A percentile compares a stretch with the other conserved stretches of the same genome.
Conservation (phyloP, 129 eudicot genomes). For the Heracleum sosnowskyi region DNA sequence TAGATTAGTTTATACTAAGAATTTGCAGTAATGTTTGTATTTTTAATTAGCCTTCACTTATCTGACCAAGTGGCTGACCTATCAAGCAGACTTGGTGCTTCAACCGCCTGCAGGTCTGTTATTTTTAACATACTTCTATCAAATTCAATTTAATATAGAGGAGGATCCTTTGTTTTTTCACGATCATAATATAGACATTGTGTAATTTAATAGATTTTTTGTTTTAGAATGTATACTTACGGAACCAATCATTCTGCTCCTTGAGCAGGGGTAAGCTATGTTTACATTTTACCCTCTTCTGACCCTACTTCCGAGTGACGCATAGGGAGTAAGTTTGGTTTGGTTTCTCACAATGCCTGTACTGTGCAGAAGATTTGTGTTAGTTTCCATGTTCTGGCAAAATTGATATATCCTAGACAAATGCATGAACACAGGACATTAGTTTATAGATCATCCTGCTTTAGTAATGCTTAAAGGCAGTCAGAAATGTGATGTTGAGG, state of each 20-base stretch:
- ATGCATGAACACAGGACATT: background rate
- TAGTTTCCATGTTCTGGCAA: background rate
- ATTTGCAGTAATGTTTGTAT: background rate
- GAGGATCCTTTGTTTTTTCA: background rate
- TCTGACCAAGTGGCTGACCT: background rate
- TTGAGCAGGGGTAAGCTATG: background rate
- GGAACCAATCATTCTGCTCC: background rate
- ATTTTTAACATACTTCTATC: background rate
- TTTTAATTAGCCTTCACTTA: background rate
- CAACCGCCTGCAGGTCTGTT: constrained; percentile 1
- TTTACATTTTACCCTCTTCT: background rate
- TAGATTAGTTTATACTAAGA: background rate
- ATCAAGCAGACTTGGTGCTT: background rate
- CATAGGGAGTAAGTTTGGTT: background rate
- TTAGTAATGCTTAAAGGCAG: background rate
- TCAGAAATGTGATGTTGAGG: constrained; percentile 1
- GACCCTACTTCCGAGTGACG: background rate
- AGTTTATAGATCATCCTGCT: background rate
- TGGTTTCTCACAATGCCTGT: background rate
- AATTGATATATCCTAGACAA: background rate
- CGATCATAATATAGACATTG: background rate
- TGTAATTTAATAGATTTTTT: background rate
- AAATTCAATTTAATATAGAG: background rate
- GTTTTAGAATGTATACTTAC: background rate
- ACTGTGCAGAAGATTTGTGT: background rate